Evolutionary conservation across 2,329 filamentous ascomycete genomes (phyloP).

Genomic region (Fusarium devonianum): DNA sequence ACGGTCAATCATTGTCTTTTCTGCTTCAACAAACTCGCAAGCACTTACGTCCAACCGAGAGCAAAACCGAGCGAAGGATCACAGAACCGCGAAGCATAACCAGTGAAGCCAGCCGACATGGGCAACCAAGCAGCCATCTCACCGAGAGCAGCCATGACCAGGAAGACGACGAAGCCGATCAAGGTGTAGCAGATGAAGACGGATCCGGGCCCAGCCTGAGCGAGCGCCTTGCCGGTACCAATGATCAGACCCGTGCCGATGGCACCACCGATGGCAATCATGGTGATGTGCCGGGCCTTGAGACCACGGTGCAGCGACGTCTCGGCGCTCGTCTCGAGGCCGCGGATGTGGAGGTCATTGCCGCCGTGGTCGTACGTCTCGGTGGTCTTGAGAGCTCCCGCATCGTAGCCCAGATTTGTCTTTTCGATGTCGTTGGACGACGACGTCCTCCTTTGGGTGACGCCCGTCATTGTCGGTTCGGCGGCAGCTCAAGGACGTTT

Average conservation of each 20-base stretch:
- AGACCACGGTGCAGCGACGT: constrained; percentile 60
- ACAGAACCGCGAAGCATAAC: constrained; percentile 80
- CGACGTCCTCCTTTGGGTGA: constrained; percentile 17
- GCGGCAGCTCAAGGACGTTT: too few species aligned
- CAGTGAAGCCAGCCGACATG: constrained; percentile 79
- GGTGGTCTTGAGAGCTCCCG: not conserved
- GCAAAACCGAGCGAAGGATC: constrained; percentile 83
- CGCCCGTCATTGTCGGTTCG: constrained; percentile 15
- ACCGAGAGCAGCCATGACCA: constrained; percentile 82
- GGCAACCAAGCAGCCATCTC: constrained; percentile 88
- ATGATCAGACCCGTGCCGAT: constrained; percentile 79
- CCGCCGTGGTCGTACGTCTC: constrained; percentile 23
- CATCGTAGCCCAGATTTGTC: constrained; percentile 37
- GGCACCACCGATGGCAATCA: constrained; percentile 76
- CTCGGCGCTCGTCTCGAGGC: constrained; percentile 58
- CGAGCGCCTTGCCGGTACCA: constrained; percentile 65
- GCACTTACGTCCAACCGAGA: constrained; percentile 71
- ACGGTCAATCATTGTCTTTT: constrained; percentile 14
- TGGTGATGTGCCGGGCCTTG: constrained; percentile 63
- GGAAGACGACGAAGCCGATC: constrained; percentile 75
- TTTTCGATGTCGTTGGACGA: constrained; percentile 38
- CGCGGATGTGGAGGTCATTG: constrained; percentile 51
- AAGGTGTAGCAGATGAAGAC: constrained; percentile 76
- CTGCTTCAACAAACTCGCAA: not conserved
- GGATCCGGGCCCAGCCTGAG: constrained; percentile 65